Conservation (phyloP, 805 yeast genomes). For the Saccharomyces eubayanus region DNA sequence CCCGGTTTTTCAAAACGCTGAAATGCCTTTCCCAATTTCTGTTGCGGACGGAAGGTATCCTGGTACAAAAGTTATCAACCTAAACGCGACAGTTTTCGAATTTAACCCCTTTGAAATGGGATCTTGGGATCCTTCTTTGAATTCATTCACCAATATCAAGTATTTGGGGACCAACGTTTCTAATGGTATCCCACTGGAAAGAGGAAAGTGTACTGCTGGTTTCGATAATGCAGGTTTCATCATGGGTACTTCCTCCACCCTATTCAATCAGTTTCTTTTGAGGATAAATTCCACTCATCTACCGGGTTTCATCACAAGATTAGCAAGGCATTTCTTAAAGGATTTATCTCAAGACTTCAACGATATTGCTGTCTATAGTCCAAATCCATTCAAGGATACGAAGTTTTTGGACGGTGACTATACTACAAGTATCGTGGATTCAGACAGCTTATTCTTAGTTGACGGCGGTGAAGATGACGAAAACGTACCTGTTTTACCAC, state of each 20-base stretch:
- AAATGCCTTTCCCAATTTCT: conserved; percentile 67
- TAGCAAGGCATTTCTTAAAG: conserved; percentile 39
- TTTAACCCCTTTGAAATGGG: conserved; percentile 69
- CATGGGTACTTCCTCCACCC: conserved; percentile 74
- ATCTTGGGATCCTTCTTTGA: conserved; percentile 75
- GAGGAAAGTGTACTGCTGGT: conserved; percentile 55
- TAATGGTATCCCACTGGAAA: conserved; percentile 48
- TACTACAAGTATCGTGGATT: conserved; percentile 34
- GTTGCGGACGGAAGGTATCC: conserved; percentile 63
- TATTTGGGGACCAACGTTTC: conserved; percentile 62
- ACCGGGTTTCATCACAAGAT: conserved; percentile 38
- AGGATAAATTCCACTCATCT: conserved; percentile 48
- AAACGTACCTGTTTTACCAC: conserved; percentile 55
- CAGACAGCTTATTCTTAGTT: conserved; percentile 44
- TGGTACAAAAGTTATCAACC: conserved; percentile 44
- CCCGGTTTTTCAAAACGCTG: conserved; percentile 50
- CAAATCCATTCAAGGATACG: conserved; percentile 60
- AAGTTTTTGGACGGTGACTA: conserved; percentile 28
- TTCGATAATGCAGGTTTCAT: conserved; percentile 78
- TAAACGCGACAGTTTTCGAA: conserved; percentile 64
- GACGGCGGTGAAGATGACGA: conserved; percentile 72
- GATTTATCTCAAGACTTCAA: conserved; percentile 43
- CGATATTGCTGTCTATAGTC: conserved; percentile 61
- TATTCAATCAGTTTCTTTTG: conserved; percentile 64
- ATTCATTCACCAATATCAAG: conserved; percentile 56